Evolutionary conservation across 1,139 yeast species (phyloP).

Genomic region (Entelexis paramagnoliae): DNA sequence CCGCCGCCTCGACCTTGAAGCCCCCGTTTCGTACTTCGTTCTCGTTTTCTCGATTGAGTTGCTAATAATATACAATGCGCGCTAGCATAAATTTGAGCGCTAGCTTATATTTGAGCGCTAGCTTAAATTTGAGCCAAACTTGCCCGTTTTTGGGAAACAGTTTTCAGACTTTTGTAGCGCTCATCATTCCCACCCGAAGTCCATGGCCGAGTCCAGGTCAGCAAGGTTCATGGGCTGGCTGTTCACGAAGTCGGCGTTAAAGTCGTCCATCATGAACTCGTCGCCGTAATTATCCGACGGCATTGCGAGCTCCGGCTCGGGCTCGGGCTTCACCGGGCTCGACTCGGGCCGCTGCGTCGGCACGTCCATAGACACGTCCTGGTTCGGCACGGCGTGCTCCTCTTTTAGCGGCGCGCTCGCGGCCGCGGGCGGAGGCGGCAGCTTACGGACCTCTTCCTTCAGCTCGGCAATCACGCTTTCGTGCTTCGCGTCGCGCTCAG

Average conservation of each 20-base stretch:
- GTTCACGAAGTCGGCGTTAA: slow-evolving; percentile 17
- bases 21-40: too few species aligned
- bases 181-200: slow-evolving; percentile 21
- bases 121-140: too few species aligned
- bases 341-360: not conserved
- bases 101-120: too few species aligned
- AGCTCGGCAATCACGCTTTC: not conserved
- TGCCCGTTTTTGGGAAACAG: too few species aligned
- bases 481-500: not conserved
- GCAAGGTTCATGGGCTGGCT: slow-evolving; percentile 24
- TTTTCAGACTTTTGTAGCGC: too few species aligned
- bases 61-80: too few species aligned
- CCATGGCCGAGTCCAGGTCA: slow-evolving; percentile 25
- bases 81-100: too few species aligned
- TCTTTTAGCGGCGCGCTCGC: not conserved
- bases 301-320: not conserved
- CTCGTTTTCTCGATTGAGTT: too few species aligned
- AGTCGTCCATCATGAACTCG: slow-evolving; percentile 9
- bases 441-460: slow-evolving; percentile 1
- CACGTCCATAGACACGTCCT: not conserved
- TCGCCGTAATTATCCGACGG: slow-evolving; percentile 5
- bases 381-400: not conserved
- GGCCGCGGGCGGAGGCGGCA: not conserved
- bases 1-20: not conserved
- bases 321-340: not conserved